These are phyloP conservation scores for Ballota nigra DNA, from an alignment of 257 asterid genomes.

Conservation along the genomic window DNA sequence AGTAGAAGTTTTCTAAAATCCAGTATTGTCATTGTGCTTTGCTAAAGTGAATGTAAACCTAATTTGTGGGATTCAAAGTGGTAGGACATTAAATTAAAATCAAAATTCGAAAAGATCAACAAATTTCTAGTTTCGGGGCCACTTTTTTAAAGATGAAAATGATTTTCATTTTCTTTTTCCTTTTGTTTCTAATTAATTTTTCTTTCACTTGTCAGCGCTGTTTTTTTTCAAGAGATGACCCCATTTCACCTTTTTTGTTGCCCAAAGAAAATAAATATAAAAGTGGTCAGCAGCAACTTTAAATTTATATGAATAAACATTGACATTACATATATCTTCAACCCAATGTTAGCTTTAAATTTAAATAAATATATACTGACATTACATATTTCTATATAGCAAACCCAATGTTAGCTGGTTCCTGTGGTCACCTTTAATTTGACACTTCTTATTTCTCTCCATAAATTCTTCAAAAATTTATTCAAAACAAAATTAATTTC, in stretches of 20 bases:
- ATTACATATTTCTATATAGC: too few species aligned
- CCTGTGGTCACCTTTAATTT: constrained; percentile 27
- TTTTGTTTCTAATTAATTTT: neutral
- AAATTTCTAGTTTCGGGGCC: constrained; percentile 22
- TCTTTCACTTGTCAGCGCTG: constrained; percentile 25
- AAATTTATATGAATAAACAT: neutral
- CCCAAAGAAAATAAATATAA: neutral
- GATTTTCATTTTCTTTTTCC: neutral
- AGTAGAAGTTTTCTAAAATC: neutral
- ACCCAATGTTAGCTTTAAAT: too few species aligned
- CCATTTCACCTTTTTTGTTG: neutral
- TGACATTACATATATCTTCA: too few species aligned
- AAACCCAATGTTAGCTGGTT: neutral
- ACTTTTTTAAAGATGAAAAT: constrained; percentile 30
- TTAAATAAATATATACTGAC: too few species aligned
- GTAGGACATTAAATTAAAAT: constrained; percentile 11
- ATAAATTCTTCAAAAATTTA: constrained; percentile 13
- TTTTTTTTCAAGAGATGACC: constrained; percentile 11
- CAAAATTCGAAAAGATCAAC: neutral
- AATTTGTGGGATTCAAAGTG: constrained; percentile 14
- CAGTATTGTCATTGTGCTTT: neutral
- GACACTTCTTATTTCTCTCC: neutral
- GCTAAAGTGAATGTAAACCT: constrained; percentile 28
- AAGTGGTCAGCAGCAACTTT: neutral
- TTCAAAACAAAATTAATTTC: constrained; percentile 8